These are phyloP conservation scores for Viridothelium virens DNA, from an alignment of 495 filamentous ascomycete genomes.

Conservation along the genomic window DNA sequence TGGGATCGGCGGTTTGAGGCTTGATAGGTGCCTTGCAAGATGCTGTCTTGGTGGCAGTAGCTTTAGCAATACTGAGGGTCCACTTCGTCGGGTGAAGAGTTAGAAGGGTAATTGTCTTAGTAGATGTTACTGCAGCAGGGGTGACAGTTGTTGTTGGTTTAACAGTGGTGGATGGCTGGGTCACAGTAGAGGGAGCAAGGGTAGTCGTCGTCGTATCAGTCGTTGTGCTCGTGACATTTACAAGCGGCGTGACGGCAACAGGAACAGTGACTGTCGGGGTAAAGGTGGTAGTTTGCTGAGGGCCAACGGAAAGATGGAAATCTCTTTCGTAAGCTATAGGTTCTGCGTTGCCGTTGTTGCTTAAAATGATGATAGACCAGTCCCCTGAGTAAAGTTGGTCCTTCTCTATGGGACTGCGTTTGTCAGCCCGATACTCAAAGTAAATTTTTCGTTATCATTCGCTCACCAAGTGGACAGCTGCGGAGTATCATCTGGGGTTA, in stretches of 20 bases:
- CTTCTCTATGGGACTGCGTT: slow-evolving; percentile 26
- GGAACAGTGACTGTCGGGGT: slow-evolving; percentile 16
- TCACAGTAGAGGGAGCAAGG: slow-evolving; percentile 23
- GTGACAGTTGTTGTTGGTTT: slow-evolving; percentile 29
- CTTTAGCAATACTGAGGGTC: slow-evolving; percentile 20
- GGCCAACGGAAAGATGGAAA: slow-evolving; percentile 33
- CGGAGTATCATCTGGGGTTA: slow-evolving; percentile 30
- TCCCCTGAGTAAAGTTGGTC: slow-evolving; percentile 27
- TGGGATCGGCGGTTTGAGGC: slow-evolving; percentile 22
- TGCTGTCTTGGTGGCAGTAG: slow-evolving; percentile 26
- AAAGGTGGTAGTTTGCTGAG: slow-evolving; percentile 29
- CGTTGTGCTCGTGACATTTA: slow-evolving; percentile 24
- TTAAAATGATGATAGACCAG: slow-evolving; percentile 35
- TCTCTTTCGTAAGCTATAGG: slow-evolving; percentile 35
- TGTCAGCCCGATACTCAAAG: neutral
- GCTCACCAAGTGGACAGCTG: slow-evolving; percentile 31
- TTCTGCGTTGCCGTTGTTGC: slow-evolving; percentile 33
- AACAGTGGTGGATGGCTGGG: slow-evolving; percentile 24
- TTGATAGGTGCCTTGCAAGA: slow-evolving; percentile 22
- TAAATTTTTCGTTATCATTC: neutral
- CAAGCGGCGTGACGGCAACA: slow-evolving; percentile 20
- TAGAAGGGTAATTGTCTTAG: slow-evolving; percentile 25
- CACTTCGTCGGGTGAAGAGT: slow-evolving; percentile 27
- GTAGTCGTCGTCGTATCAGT: slow-evolving; percentile 23
- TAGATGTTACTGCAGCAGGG: slow-evolving; percentile 25